Conservation (phyloP, 2,329 filamentous ascomycete genomes). For the Claviceps sorghi region DNA sequence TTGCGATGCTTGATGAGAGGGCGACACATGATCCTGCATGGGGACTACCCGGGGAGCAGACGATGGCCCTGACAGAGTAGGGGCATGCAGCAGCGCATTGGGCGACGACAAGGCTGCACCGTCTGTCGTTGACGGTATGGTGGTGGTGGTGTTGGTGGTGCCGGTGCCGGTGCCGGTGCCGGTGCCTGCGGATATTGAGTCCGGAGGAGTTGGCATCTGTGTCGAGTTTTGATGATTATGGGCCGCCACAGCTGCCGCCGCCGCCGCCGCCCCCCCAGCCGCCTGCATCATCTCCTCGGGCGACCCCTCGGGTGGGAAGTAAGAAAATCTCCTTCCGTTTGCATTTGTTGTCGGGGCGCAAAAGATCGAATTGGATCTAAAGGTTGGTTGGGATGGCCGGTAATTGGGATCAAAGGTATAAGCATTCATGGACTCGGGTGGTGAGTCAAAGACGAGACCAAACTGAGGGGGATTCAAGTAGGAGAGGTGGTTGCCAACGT, state of each 20-base stretch:
- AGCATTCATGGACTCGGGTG: constrained; percentile 36
- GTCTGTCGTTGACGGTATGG: constrained; percentile 16
- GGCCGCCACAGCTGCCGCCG: constrained; percentile 15
- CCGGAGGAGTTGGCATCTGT: constrained; percentile 29
- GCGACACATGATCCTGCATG: constrained; percentile 18
- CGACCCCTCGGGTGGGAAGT: constrained; percentile 43
- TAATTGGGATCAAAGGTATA: constrained; percentile 30
- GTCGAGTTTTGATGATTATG: constrained; percentile 18
- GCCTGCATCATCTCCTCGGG: constrained; percentile 20
- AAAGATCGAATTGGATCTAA: constrained; percentile 54
- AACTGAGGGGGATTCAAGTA: constrained; percentile 40
- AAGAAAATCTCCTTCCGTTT: constrained; percentile 44
- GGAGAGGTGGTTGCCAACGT: constrained; percentile 18
- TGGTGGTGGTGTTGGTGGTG: too few relatives aligned
- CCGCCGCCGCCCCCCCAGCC: constrained; percentile 12
- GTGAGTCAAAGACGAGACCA: constrained; percentile 42
- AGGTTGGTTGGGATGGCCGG: constrained; percentile 34
- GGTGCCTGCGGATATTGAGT: constrained; percentile 20
- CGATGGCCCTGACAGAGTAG: constrained; percentile 15
- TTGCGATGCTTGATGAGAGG: constrained; percentile 13
- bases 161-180: constrained; percentile 3
- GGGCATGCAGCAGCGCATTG: constrained; percentile 15
- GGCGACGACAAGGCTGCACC: constrained; percentile 25
- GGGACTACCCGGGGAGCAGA: constrained; percentile 11
- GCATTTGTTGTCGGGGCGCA: constrained; percentile 40